Base-by-base conservation (phyloP, 106 monocot species). In the Dactylorhiza incarnata region DNA sequence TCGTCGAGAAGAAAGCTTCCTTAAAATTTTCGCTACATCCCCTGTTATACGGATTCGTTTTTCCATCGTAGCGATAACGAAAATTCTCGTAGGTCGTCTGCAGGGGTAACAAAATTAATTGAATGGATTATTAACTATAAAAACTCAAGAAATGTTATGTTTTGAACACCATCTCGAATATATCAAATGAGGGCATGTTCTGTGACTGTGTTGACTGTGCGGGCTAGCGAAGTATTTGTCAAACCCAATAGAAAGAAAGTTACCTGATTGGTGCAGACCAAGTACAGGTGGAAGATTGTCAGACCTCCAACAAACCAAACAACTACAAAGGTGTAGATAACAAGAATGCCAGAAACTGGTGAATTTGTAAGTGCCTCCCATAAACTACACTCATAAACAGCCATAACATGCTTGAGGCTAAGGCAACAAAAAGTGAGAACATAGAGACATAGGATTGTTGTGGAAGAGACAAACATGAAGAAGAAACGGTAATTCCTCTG, bases 21-120 rank as follows among this genome's bases (percentile, higher is more conserved):
- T 68, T 72, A 19, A 91, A n/a, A 46, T 91, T 91, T 25, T 0
- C 68, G 6, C 45, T 23, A 58, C 81, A 87, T 14, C 90, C 90
- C 10, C 62, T 82, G 78, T 83, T 85, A 51, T 85, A 85, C 9
- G 87, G 90, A 74, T 90, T 90, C 63, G 58, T 49, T 23, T 85
- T 91, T 14, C 79, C 79, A 74, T 87, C 90, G 47, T 91, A 91
- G 29, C 85, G 83, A 68, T 91, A 91, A 45, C 90, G 85, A 49
- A 91, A 91, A 68, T 91, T 91, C 76, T 91, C 87, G 22, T 91
- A 87, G 5, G 90, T 91, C 9, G 90, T 87, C 90, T 91, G 79
- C 77, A 78, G 0, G 12, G 14, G 43, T 10, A 1, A 61, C 7
- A 61, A 16, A n/a, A 61, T 15, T 15, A 6, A 61, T 15, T 15